Conservation (phyloP, 306 rosid genomes). For the Acmispon strigosus region DNA sequence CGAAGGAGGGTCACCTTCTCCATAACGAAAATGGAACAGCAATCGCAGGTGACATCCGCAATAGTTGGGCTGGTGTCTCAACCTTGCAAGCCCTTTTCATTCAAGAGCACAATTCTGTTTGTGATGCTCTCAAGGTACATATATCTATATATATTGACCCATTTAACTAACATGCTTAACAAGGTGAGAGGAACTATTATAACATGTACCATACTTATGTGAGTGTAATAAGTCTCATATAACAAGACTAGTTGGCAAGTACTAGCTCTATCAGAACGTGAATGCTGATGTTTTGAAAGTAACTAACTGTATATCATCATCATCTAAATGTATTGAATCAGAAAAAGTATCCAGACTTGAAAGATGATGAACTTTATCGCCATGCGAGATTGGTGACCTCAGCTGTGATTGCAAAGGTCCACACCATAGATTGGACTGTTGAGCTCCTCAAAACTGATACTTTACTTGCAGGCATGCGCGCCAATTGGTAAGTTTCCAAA, state of each 20-base stretch:
- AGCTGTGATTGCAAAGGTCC: conserved; percentile 59
- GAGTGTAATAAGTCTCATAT: too few relatives aligned
- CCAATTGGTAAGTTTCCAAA: conserved; percentile 38
- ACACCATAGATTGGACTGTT: conserved; percentile 65
- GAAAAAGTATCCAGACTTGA: conserved; percentile 24
- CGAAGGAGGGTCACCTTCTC: conserved; percentile 33
- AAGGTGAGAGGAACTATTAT: too few relatives aligned
- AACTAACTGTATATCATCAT: neutral
- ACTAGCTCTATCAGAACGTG: too few relatives aligned
- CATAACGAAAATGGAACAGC: conserved; percentile 44
- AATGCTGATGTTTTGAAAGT: too few relatives aligned
- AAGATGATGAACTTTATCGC: conserved; percentile 48
- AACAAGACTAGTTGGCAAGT: too few relatives aligned
- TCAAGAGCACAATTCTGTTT: conserved; percentile 51
- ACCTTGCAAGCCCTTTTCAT: conserved; percentile 47
- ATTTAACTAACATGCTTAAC: too few relatives aligned
- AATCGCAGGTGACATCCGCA: conserved; percentile 46
- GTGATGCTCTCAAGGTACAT: conserved; percentile 51
- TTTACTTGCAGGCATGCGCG: conserved; percentile 49
- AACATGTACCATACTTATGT: too few relatives aligned
- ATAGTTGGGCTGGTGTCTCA: conserved; percentile 65
- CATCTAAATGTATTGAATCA: neutral
- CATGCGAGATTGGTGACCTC: conserved; percentile 61
- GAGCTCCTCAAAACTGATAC: conserved; percentile 64
- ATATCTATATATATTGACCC: too few relatives aligned